Conservation (phyloP, 2,329 filamentous ascomycete genomes). For the Exserohilum turcica region DNA sequence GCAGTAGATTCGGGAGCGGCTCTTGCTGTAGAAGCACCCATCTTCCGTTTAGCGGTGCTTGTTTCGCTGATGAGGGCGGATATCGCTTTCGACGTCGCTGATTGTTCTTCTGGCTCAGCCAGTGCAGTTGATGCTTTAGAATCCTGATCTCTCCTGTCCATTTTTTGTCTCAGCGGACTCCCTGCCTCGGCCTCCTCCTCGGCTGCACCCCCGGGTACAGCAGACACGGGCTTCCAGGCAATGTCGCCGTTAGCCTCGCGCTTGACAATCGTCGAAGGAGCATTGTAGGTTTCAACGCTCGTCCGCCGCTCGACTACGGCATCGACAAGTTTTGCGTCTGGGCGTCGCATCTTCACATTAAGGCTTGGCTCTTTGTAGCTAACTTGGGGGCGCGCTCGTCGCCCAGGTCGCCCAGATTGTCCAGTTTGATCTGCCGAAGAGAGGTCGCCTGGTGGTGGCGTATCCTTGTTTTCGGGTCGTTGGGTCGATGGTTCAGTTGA, state of each 20-base stretch:
- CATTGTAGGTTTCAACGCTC: constrained; percentile 32
- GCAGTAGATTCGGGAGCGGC: constrained; percentile 5
- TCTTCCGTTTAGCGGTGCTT: constrained; percentile 33
- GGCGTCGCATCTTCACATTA: constrained; percentile 56
- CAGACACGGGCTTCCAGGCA: constrained; percentile 37
- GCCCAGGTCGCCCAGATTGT: constrained; percentile 48
- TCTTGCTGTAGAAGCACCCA: constrained; percentile 4
- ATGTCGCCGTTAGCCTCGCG: constrained; percentile 32
- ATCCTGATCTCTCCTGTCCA: constrained; percentile 31
- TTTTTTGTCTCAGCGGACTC: constrained; percentile 47
- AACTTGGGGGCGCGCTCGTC: constrained; percentile 53
- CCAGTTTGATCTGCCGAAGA: constrained; percentile 41
- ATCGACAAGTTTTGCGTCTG: constrained; percentile 54
- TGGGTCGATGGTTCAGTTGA: constrained; percentile 50
- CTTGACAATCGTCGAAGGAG: constrained; percentile 35
- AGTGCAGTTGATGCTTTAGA: constrained; percentile 20
- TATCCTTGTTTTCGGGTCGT: constrained; percentile 47
- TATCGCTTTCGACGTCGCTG: constrained; percentile 41
- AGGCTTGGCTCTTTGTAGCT: constrained; percentile 58
- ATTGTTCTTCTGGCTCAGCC: constrained; percentile 26
- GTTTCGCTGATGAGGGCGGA: constrained; percentile 42
- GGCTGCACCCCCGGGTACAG: constrained; percentile 17
- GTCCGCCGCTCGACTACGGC: constrained; percentile 45
- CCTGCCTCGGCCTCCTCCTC: constrained; percentile 39
- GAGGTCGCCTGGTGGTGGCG: constrained; percentile 51